A percentile compares a stretch with the other conserved stretches of the same genome.
Evolutionary conservation across 345 rosid genomes (phyloP).

Genomic region (Camelina neglecta): DNA sequence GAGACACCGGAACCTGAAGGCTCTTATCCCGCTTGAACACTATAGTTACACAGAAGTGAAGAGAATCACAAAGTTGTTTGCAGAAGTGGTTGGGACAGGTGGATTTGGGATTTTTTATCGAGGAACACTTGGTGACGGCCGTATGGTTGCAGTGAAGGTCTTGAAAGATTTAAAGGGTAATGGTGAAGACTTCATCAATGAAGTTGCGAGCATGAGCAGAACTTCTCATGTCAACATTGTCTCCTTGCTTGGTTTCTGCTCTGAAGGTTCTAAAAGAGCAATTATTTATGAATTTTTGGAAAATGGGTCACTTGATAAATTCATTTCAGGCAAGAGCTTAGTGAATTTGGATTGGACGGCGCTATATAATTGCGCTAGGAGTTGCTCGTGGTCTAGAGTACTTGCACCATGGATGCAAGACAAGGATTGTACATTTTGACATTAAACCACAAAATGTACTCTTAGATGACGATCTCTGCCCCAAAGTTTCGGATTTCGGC

Average conservation of each 20-base stretch:
- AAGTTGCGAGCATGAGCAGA: conserved; percentile 51
- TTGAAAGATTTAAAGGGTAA: conserved; percentile 31
- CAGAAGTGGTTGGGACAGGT: neutral
- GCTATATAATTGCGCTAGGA: conserved; percentile 43
- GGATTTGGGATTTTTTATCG: conserved; percentile 12
- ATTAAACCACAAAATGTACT: conserved; percentile 59
- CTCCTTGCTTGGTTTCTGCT: conserved; percentile 49
- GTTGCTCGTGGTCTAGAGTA: conserved; percentile 55
- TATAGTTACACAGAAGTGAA: neutral
- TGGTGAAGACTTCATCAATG: conserved; percentile 52
- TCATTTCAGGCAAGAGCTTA: neutral
- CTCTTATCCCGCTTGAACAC: conserved; percentile 8
- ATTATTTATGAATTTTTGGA: conserved; percentile 47
- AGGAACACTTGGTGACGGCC: conserved; percentile 6
- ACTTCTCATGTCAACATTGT: conserved; percentile 57
- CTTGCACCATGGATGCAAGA: conserved; percentile 52
- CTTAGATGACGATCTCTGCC: conserved; percentile 42
- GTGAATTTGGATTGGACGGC: conserved; percentile 13
- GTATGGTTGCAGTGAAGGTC: conserved; percentile 40
- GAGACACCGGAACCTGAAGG: neutral
- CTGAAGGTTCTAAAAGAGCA: conserved; percentile 41
- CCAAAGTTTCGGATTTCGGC: conserved; percentile 56
- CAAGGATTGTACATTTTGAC: conserved; percentile 55
- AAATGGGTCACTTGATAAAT: conserved; percentile 49
- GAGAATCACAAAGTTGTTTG: conserved; percentile 19